A percentile compares a stretch with the other conserved stretches of the same genome.
Evolutionary conservation across 805 yeast species (phyloP).

Genomic region (Metschnikowia amazonensis): DNA sequence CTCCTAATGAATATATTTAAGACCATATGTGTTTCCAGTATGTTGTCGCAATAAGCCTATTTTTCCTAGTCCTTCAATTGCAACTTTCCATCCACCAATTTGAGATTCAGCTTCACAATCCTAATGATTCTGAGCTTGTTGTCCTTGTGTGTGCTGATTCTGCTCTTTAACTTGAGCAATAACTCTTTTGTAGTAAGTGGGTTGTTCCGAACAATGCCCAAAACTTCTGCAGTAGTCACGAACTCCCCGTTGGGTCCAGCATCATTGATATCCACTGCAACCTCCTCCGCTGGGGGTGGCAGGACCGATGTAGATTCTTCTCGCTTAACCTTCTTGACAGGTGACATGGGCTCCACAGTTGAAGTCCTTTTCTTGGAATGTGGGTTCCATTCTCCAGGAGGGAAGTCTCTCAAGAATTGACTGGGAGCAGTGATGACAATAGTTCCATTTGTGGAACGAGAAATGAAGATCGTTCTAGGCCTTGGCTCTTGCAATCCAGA

Average conservation of each 20-base stretch:
- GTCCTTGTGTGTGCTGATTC: slow-evolving; percentile 59
- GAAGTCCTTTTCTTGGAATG: slow-evolving; percentile 38
- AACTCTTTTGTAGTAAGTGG: slow-evolving; percentile 62
- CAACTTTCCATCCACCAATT: slow-evolving; percentile 46
- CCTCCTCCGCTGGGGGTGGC: slow-evolving; percentile 11
- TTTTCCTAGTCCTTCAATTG: slow-evolving; percentile 31
- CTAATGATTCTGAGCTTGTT: slow-evolving; percentile 58
- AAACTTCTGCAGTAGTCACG: slow-evolving; percentile 71
- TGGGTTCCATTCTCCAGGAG: slow-evolving; percentile 85
- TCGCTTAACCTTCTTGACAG: slow-evolving; percentile 38
- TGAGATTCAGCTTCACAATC: slow-evolving; percentile 55
- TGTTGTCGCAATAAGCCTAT: not conserved
- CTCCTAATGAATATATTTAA: not conserved
- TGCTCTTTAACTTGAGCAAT: slow-evolving; percentile 55
- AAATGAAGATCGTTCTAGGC: slow-evolving; percentile 21
- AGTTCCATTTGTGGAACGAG: slow-evolving; percentile 33
- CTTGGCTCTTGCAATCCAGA: slow-evolving; percentile 6
- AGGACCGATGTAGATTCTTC: slow-evolving; percentile 23
- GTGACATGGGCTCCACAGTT: slow-evolving; percentile 22
- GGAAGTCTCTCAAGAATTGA: slow-evolving; percentile 59
- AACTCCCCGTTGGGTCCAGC: slow-evolving; percentile 40
- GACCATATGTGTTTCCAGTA: not conserved
- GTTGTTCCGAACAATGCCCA: slow-evolving; percentile 53
- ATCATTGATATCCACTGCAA: slow-evolving; percentile 28
- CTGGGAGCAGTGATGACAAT: slow-evolving; percentile 64